Evolutionary conservation across 2,329 filamentous ascomycete species (phyloP).

Genomic region (Aspergillus sp.): DNA sequence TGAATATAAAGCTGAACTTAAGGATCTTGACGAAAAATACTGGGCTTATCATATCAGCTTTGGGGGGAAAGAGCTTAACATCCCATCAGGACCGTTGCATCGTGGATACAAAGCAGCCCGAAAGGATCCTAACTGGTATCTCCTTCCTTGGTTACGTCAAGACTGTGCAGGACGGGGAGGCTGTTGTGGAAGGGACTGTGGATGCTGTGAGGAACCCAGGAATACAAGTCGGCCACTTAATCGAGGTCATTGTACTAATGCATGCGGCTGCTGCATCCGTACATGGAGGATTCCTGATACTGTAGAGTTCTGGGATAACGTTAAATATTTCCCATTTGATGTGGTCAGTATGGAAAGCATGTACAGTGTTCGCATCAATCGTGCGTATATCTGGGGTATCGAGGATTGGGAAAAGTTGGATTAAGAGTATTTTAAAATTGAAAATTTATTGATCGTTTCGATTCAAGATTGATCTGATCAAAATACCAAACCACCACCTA

Average conservation of each 20-base stretch:
- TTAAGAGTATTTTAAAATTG: no score
- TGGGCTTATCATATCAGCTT: no score
- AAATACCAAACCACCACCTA: conserved; percentile 2
- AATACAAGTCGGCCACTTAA: neutral
- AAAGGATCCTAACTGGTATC: neutral
- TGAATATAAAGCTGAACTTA: no score
- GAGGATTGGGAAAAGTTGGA: no score
- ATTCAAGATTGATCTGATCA: neutral
- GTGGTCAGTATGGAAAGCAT: no score
- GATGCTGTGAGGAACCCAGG: neutral
- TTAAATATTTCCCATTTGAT: no score
- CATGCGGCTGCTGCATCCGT: neutral
- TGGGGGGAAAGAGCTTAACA: no score
- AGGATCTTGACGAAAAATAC: no score
- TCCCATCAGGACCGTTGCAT: neutral
- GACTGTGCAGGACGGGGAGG: neutral
- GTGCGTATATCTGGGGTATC: no score
- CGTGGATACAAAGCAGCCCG: neutral
- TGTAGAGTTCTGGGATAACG: no score
- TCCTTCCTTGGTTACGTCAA: neutral
- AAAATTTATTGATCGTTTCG: no score
- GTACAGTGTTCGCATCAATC: no score
- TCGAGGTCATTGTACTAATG: neutral
- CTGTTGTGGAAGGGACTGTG: neutral
- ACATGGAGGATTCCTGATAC: neutral